phyloP scores from a whole-genome alignment of 148 eudicot species.

The Vaccinium macrocarpon region DNA sequence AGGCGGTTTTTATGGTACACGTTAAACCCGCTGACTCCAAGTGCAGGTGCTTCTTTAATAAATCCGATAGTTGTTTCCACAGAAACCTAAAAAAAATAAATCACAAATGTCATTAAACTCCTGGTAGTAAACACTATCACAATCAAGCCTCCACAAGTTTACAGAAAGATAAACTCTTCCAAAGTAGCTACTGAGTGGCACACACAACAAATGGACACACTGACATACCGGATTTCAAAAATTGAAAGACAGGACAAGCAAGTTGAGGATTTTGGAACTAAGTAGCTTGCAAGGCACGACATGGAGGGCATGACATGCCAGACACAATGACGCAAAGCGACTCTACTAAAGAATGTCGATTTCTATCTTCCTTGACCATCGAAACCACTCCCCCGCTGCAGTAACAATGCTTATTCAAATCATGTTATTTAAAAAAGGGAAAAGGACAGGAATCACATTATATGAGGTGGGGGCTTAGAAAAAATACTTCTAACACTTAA shows the following conservation, averaged over 20 bases:
- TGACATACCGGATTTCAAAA: not conserved
- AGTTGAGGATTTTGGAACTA: not conserved
- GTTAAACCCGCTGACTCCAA: conserved; percentile 73
- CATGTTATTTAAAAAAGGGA: not conserved
- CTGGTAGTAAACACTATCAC: not conserved
- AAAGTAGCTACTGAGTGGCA: not conserved
- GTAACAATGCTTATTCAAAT: not conserved
- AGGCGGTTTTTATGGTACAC: conserved; percentile 97
- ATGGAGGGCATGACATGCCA: not conserved
- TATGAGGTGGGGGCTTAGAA: not conserved
- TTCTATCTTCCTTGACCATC: not conserved
- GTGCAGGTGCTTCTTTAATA: conserved; percentile 79
- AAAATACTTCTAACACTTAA: not conserved
- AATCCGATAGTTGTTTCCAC: conserved; percentile 78
- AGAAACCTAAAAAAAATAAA: conserved; percentile 39
- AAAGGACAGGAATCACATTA: not conserved
- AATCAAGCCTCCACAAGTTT: not conserved
- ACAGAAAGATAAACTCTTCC: not conserved
- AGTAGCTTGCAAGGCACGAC: not conserved
- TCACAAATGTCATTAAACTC: not conserved
- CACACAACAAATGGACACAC: not conserved
- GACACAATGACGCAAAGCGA: not conserved
- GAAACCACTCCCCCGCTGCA: not conserved
- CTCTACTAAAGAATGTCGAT: not conserved
- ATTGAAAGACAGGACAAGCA: not conserved